Percentiles rank a stretch among this genome's conserved stretches.
Conservation (phyloP, 768 basidiomycete genomes). For the Termitomyces sp. region DNA sequence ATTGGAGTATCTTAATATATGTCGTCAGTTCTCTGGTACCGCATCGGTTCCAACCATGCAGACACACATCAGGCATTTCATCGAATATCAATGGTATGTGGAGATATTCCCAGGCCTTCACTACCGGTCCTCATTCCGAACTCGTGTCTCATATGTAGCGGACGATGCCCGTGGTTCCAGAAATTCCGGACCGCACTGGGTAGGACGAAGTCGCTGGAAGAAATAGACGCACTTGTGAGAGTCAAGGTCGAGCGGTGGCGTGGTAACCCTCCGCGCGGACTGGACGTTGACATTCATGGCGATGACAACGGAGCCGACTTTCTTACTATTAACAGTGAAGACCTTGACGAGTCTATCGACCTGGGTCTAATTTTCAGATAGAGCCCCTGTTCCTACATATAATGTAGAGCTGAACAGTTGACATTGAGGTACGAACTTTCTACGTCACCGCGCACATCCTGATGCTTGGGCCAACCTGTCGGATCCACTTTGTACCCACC, state of each 20-base stretch:
- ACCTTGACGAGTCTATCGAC: constrained; percentile 3
- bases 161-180: constrained; percentile 49
- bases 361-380: constrained; percentile 9
- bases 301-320: constrained; percentile 11
- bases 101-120: constrained; percentile 6
- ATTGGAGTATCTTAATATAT: constrained; percentile 64
- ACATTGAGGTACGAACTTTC: not conserved
- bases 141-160: constrained; percentile 22
- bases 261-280: constrained; percentile 26
- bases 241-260: constrained; percentile 46
- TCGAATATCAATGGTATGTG: constrained; percentile 64
- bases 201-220: constrained; percentile 37
- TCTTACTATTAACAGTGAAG: constrained; percentile 8
- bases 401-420: not conserved
- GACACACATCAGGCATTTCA: constrained; percentile 62
- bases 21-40: constrained; percentile 44
- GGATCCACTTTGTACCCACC: not conserved
- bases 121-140: constrained; percentile 8
- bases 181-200: constrained; percentile 47
- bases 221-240: constrained; percentile 40
- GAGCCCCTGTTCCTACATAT: not conserved
- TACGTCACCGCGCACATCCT: not conserved
- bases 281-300: constrained; percentile 15
- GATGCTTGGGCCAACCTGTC: constrained; percentile 3
- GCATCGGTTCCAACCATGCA: constrained; percentile 46